phyloP scores from a whole-genome alignment of 164 flowering plant species.

The Nelumbo lutea region DNA sequence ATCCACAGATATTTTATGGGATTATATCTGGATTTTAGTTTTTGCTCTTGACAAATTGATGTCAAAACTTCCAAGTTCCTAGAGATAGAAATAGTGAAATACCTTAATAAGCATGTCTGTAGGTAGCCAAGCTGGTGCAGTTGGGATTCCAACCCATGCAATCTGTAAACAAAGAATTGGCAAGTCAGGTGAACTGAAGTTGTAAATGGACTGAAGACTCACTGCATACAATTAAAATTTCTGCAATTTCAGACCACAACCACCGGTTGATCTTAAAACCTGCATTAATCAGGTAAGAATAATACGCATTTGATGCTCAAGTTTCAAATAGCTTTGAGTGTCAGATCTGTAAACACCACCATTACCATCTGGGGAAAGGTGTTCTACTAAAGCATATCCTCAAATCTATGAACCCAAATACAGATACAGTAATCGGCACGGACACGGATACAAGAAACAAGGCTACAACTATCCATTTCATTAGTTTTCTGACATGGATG shows the following conservation, averaged over 20 bases:
- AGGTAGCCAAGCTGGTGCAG: conserved; percentile 98
- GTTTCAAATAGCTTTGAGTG: background rate
- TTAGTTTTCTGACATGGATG: too few species aligned
- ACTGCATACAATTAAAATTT: background rate
- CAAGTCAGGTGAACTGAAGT: background rate
- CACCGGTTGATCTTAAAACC: background rate
- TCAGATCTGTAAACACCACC: background rate
- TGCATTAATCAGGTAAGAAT: background rate
- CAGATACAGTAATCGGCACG: too few species aligned
- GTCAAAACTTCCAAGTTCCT: background rate
- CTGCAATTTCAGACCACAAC: background rate
- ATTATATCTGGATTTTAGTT: background rate
- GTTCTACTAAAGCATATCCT: too few species aligned
- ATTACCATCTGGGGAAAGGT: background rate
- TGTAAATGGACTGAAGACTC: background rate
- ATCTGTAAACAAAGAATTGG: conserved; percentile 32
- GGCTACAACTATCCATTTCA: too few species aligned
- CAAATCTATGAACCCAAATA: too few species aligned
- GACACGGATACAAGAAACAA: too few species aligned
- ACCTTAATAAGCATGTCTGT: conserved; percentile 93
- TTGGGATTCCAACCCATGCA: conserved; percentile 91
- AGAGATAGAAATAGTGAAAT: background rate
- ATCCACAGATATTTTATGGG: background rate
- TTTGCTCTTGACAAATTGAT: background rate
- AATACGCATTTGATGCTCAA: background rate